These are phyloP conservation scores for Basidiobolus meristosporus DNA, from an alignment of 371 early-diverging fungal species.

Conservation along the genomic window DNA sequence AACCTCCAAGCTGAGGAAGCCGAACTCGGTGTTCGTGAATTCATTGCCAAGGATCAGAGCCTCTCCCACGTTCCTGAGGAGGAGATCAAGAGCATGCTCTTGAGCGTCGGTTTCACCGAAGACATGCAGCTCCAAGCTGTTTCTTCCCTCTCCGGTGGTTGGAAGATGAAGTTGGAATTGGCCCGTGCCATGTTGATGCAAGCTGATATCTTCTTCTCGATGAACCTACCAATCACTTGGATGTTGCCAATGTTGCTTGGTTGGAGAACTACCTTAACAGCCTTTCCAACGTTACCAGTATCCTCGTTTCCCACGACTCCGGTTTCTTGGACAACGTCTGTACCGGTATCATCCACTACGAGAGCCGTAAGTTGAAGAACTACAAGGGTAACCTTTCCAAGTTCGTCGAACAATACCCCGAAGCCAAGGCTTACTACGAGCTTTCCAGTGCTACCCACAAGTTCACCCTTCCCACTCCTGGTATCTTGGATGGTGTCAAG, in stretches of 20 bases:
- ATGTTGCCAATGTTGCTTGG: conserved; percentile 68
- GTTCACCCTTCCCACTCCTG: conserved; percentile 52
- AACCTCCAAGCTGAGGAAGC: conserved; percentile 57
- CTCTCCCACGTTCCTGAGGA: conserved; percentile 9
- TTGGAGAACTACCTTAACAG: conserved; percentile 59
- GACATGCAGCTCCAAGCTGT: conserved; percentile 40
- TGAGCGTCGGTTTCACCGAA: conserved; percentile 46
- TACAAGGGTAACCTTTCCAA: conserved; percentile 71
- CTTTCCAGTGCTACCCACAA: conserved; percentile 28
- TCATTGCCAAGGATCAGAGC: conserved; percentile 20
- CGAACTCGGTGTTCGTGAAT: conserved; percentile 42
- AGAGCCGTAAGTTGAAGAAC: conserved; percentile 47
- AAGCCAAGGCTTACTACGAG: conserved; percentile 55
- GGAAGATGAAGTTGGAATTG: conserved; percentile 78
- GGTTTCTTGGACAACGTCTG: conserved; percentile 75
- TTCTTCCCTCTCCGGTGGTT: conserved; percentile 69
- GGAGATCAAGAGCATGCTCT: conserved; percentile 30
- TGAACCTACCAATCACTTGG: conserved; percentile 87
- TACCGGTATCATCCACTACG: conserved; percentile 69
- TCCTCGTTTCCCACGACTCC: conserved; percentile 84
- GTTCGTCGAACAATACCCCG: conserved; percentile 59
- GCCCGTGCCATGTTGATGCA: conserved; percentile 70
- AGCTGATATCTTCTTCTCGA: conserved; percentile 80
- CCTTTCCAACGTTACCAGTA: conserved; percentile 49
- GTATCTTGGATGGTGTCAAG: conserved; percentile 51